phyloP scores from a whole-genome alignment of 1,284 basidiomycete genomes.

The Tilletia indica region DNA sequence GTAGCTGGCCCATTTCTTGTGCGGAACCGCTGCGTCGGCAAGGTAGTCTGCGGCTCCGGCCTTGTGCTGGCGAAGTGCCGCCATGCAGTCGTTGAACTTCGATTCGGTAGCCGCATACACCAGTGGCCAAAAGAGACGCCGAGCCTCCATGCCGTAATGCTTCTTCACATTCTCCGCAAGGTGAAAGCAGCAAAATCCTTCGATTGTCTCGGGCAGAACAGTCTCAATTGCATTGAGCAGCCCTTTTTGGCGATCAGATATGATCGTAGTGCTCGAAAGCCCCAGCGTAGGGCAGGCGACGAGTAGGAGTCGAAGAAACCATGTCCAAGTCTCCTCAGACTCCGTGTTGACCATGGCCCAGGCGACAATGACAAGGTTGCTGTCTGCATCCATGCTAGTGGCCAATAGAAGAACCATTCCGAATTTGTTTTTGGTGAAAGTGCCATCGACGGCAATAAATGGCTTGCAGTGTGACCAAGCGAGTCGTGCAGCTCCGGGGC shows the following conservation, averaged over 20 bases:
- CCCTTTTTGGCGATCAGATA: background rate
- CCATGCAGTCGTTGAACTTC: conserved; percentile 4
- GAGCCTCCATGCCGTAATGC: background rate
- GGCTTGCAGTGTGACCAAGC: conserved; percentile 6
- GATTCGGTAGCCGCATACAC: conserved; percentile 9
- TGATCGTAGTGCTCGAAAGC: background rate
- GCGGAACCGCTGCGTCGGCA: background rate
- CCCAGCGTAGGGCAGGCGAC: background rate
- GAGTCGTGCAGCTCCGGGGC: background rate
- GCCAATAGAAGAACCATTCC: background rate
- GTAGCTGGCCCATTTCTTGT: background rate
- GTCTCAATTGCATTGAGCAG: background rate
- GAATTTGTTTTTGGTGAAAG: background rate
- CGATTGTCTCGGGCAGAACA: background rate
- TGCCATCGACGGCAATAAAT: conserved; percentile 2
- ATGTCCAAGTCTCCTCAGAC: background rate
- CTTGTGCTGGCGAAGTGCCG: background rate
- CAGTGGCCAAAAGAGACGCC: background rate
- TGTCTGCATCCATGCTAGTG: background rate
- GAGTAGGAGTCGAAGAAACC: background rate
- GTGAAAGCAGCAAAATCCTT: background rate
- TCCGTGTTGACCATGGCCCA: background rate
- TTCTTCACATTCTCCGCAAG: conserved; percentile 8
- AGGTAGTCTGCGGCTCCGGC: background rate
- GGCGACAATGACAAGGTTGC: conserved; percentile 2